Evolutionary conservation across 306 rosid species (phyloP), one percentile per base, ranked within the genome.

Genomic region (Acacia confusa): DNA sequence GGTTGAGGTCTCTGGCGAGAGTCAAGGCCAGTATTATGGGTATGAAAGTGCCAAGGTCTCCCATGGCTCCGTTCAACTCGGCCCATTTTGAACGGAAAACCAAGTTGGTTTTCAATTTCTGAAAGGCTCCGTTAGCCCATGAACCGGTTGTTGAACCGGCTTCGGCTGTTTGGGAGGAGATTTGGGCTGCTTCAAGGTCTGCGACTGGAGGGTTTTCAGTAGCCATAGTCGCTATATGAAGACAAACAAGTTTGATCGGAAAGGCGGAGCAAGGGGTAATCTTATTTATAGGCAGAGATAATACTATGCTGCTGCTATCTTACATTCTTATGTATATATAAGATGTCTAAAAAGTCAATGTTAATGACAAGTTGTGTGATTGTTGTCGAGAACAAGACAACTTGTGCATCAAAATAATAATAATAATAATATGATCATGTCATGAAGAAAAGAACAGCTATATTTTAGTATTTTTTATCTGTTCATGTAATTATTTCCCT

Each of bases 31-130:
- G 58, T 0, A 93, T 88, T 44, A 93, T 91, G 69, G 97, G 96
- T 77, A 93, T 93, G 76, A 84, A 93, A 1, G 97, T 93, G 67
- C 97, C 97, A 0, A 93, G 84, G 83, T 93, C 95, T 1, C 97
- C 95, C 94, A 91, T 89, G 71, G 97, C 97, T 7, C 97, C 96
- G 70, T 91, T 93, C 6, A 93, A 50, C 25, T 92, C 97, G 0
- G 91, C 81, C 91, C 90, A 92, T 71, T 87, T 87, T 38, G 97
- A 92, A 27, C 72, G 81, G 73, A 92, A 73, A 12, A 82, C 10
- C 43, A 92, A 60, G 78, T 92, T 92, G 78, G 32, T 44, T 79
- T 86, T 90, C 25, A 90, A 14, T 82, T 82, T 83, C 25, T 82
- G 80, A 0, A 78, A 43, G 8, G 79, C 3, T 1, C 17, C 25